These are phyloP conservation scores for Claviceps purpurea DNA, from an alignment of 2,329 filamentous ascomycete species.

Conservation along the genomic window DNA sequence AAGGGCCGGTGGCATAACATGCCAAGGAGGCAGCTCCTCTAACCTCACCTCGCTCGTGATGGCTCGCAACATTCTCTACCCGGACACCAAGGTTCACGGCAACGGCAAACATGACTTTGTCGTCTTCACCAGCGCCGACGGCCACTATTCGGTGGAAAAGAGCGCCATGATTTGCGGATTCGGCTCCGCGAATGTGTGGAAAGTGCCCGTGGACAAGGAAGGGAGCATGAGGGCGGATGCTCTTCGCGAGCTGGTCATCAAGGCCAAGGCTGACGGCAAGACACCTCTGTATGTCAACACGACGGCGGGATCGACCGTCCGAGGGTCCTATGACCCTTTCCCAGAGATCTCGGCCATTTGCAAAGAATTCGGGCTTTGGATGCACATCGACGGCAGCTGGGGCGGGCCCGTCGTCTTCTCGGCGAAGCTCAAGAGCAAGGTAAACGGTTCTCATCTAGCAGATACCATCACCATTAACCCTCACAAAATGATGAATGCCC, in stretches of 20 bases:
- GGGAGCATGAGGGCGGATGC: constrained; percentile 59
- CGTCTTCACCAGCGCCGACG: constrained; percentile 78
- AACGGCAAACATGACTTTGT: constrained; percentile 56
- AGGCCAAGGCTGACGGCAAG: constrained; percentile 51
- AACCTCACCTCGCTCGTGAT: constrained; percentile 79
- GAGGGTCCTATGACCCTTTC: constrained; percentile 80
- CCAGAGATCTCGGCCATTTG: constrained; percentile 56
- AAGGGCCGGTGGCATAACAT: constrained; percentile 59
- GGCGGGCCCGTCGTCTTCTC: constrained; percentile 76
- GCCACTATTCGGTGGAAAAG: constrained; percentile 92
- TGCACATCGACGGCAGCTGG: constrained; percentile 90
- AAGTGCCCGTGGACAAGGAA: constrained; percentile 56
- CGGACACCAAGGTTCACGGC: constrained; percentile 60
- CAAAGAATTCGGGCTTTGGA: constrained; percentile 62
- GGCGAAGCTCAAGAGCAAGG: constrained; percentile 43
- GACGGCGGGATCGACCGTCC: constrained; percentile 86
- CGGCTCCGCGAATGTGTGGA: constrained; percentile 58
- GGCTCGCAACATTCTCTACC: constrained; percentile 75
- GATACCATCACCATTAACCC: constrained; percentile 81
- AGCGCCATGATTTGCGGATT: constrained; percentile 84
- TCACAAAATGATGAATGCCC: constrained; percentile 93
- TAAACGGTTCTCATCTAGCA: constrained; percentile 59
- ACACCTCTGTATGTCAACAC: constrained; percentile 92
- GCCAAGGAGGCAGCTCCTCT: constrained; percentile 71
- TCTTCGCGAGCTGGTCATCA: constrained; percentile 48